Evolutionary conservation across 192 early-diverging fungal genomes (phyloP).

Genomic region (Rhizophagus sp.): DNA sequence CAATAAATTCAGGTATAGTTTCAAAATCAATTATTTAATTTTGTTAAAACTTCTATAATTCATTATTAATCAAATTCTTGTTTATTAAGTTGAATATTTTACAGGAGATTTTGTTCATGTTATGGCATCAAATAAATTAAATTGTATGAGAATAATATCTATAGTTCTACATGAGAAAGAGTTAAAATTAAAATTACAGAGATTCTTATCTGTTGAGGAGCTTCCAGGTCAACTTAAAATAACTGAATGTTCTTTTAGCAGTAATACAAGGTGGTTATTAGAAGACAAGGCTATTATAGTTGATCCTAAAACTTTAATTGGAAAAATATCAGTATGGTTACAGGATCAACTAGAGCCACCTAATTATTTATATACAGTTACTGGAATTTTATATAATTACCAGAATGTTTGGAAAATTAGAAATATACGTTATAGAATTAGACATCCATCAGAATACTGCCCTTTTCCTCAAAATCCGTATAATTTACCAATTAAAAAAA

Average conservation of each 20-base stretch:
- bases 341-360: neutral
- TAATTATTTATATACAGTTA: neutral
- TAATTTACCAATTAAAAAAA: neutral
- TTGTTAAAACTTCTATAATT: neutral
- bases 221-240: neutral
- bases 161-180: neutral
- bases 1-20: neutral
- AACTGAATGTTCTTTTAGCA: no score
- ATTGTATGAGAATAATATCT: no score
- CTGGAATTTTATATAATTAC: conserved; percentile 3
- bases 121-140: neutral
- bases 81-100: neutral
- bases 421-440: neutral
- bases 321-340: neutral
- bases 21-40: neutral
- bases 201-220: neutral
- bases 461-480: neutral
- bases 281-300: neutral
- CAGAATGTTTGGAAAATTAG: neutral
- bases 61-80: neutral
- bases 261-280: neutral
- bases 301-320: neutral
- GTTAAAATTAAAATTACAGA: neutral
- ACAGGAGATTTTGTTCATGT: neutral
- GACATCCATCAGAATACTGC: neutral